Base-by-base conservation (phyloP, 176 grass and related monocot genomes). In the Avena eriantha region DNA sequence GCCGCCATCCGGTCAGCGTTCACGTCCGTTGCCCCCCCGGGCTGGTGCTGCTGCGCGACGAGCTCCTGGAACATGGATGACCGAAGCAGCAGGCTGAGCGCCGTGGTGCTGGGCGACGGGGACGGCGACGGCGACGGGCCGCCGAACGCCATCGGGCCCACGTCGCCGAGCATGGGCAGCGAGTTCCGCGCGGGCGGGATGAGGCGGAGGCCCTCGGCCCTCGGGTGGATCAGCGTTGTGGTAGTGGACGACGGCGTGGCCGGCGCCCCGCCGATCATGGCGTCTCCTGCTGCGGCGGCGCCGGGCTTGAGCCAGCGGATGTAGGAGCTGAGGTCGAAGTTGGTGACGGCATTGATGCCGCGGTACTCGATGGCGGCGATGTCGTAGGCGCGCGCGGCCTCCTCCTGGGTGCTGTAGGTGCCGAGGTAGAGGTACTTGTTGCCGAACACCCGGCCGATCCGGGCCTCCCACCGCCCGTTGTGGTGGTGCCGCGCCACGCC, bases 391-490 rank as follows among this genome's bases (percentile, higher is more conserved):
- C 86, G 85, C 3, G 90, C 93, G 9, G 93, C 93, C 56, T 92
- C 90, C 65, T 95, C 93, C 73, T 95, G 90, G 24, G 93, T 92
- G 70, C 80, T 90, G 80, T 92, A 92, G 0, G 90, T 92, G 69
- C 93, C 93, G n/a, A 95, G 90, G 82, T 92, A 95, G 51, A 95
- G 88, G 56, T 95, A 95, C 80, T 92, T 95, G 90, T 92, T 95
- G 33, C 90, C 93, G 33, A 92, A 92, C n/a, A 95, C 93, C 8
- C 93, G 33, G 1, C 90, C 93, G 81, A 92, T 92, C 77, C 93
- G 54, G 0, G 93, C 90, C 54, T 95, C 93, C 93, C 93, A 95
- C 33, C 88, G 58, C 47, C 93, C 90, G 69, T 95, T 92, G 80
- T 95, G 93, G 73, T 95, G 90, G 31, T 95, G 93, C 86, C 93